Conservation (phyloP, 2,329 filamentous ascomycete species). For the Neofusicoccum umdonicola region DNA sequence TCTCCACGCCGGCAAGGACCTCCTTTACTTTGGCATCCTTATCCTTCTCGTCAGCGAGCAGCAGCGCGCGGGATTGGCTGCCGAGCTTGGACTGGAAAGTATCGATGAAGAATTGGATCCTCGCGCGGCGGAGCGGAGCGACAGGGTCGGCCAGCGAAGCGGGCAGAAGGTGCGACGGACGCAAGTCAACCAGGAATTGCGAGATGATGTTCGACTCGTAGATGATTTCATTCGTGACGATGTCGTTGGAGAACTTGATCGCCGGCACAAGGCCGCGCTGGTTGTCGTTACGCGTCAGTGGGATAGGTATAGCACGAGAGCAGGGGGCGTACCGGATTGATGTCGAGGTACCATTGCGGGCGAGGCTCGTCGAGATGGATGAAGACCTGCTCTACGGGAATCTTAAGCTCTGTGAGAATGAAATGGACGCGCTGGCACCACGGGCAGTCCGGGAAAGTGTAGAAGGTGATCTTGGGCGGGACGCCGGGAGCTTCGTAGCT, state of each 20-base stretch:
- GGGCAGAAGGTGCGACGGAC: constrained; percentile 66
- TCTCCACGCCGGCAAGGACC: constrained; percentile 57
- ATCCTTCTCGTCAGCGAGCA: constrained; percentile 49
- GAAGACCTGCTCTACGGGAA: constrained; percentile 67
- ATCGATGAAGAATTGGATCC: constrained; percentile 70
- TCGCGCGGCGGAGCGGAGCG: constrained; percentile 61
- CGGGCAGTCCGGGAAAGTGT: constrained; percentile 69
- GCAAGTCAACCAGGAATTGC: constrained; percentile 67
- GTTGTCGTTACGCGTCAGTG: background rate
- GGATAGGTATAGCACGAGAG: too few species aligned
- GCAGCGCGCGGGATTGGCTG: constrained; percentile 42
- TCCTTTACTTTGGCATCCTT: constrained; percentile 49
- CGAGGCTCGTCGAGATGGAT: constrained; percentile 70
- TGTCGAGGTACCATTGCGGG: constrained; percentile 68
- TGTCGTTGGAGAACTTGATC: constrained; percentile 58
- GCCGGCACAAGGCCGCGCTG: constrained; percentile 71
- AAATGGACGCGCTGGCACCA: constrained; percentile 77
- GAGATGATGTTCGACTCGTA: constrained; percentile 72
- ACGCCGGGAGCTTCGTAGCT: constrained; percentile 11
- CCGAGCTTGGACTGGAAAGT: constrained; percentile 64
- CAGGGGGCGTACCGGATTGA: constrained; percentile 61
- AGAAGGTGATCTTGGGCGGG: constrained; percentile 59
- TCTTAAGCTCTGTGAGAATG: constrained; percentile 62
- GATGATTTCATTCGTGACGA: constrained; percentile 58
- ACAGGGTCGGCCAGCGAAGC: constrained; percentile 51